These are phyloP conservation scores for Erigeron canadensis DNA, from an alignment of 129 eudicot genomes.

Conservation along the genomic window DNA sequence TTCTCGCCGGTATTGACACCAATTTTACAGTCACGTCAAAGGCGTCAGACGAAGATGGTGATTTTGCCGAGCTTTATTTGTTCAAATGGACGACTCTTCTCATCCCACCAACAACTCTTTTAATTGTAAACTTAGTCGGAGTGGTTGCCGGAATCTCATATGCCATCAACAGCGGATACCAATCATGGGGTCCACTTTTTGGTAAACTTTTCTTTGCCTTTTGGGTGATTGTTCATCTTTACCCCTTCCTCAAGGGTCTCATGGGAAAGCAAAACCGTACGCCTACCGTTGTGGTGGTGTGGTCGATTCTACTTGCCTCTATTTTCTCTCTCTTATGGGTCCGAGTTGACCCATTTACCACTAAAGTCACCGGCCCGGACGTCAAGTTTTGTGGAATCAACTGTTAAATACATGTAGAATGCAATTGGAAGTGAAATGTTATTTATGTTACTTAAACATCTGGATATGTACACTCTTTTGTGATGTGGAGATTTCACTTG, in stretches of 20 bases:
- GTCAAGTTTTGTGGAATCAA: constrained; percentile 74
- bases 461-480: constrained; percentile 24
- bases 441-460: constrained; percentile 11
- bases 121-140: constrained; percentile 73
- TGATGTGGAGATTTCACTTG: constrained; percentile 22
- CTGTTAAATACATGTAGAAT: constrained; percentile 38
- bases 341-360: constrained; percentile 75
- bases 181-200: constrained; percentile 91
- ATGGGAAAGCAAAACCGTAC: constrained; percentile 95
- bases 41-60: constrained; percentile 88
- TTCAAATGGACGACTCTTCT: constrained; percentile 92
- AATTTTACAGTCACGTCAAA: constrained; percentile 92
- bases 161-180: constrained; percentile 85
- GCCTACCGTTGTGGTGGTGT: constrained; percentile 77
- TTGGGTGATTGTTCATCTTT: constrained; percentile 95
- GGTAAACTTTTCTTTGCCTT: constrained; percentile 85
- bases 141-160: constrained; percentile 85
- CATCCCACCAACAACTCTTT: constrained; percentile 85
- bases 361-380: constrained; percentile 70
- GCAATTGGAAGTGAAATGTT: not conserved
- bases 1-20: constrained; percentile 88
- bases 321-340: constrained; percentile 89
- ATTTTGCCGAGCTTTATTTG: constrained; percentile 73
- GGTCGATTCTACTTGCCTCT: constrained; percentile 89
- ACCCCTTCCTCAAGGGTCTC: constrained; percentile 89